Conservation (phyloP, 2,329 filamentous ascomycete genomes). For the Microcera coccophila region DNA sequence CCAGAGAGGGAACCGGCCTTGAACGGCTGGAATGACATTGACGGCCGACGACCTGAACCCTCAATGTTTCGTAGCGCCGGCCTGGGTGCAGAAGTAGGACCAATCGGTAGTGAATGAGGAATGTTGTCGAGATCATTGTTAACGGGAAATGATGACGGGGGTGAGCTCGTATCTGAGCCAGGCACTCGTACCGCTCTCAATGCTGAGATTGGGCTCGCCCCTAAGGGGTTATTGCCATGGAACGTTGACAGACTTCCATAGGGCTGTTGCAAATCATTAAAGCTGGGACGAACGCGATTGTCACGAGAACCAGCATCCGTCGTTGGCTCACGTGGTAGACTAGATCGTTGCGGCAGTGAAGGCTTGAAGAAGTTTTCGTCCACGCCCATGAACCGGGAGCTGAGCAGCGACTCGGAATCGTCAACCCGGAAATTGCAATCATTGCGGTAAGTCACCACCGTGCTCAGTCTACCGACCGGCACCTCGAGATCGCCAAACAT, state of each 20-base stretch:
- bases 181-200: conserved; percentile 64
- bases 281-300: conserved; percentile 45
- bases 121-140: conserved; percentile 43
- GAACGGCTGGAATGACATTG: conserved; percentile 90
- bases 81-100: conserved; percentile 29
- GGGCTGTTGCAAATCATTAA: conserved; percentile 66
- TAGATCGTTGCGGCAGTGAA: conserved; percentile 59
- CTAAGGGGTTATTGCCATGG: conserved; percentile 71
- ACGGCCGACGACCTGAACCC: conserved; percentile 63
- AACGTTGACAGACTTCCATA: conserved; percentile 91
- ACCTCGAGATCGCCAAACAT: conserved; percentile 81
- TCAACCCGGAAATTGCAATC: conserved; percentile 90
- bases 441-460: conserved; percentile 78
- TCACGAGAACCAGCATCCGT: conserved; percentile 70
- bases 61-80: conserved; percentile 46
- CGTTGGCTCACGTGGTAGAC: conserved; percentile 34
- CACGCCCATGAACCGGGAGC: conserved; percentile 87
- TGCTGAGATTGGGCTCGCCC: conserved; percentile 82
- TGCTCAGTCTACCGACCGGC: conserved; percentile 77
- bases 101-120: conserved; percentile 53
- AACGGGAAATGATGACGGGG: conserved; percentile 48
- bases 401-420: conserved; percentile 83
- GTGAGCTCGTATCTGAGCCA: conserved; percentile 60
- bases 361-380: conserved; percentile 86
- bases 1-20: conserved; percentile 94